phyloP scores from a whole-genome alignment of 2,329 filamentous ascomycete species.

The Exophiala sideris region DNA sequence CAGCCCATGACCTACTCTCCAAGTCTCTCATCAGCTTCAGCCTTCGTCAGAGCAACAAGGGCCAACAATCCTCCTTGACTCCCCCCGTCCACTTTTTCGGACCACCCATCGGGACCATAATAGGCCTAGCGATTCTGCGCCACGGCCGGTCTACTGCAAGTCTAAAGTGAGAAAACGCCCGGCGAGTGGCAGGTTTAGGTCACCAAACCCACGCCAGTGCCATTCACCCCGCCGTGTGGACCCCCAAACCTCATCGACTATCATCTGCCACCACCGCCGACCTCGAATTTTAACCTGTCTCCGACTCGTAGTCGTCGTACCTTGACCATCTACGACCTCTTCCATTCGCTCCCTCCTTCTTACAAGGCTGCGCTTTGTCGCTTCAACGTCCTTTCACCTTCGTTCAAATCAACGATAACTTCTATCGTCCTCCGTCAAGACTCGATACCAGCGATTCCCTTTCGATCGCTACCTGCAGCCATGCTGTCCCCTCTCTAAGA shows the following conservation, averaged over 20 bases:
- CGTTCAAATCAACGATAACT: background rate
- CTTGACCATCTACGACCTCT: background rate
- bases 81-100: background rate
- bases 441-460: background rate
- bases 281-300: conserved; percentile 15
- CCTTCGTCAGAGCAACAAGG: too few species aligned
- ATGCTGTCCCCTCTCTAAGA: conserved; percentile 17
- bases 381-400: background rate
- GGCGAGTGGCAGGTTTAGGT: conserved; percentile 1
- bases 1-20: too few species aligned
- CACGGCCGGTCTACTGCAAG: conserved; percentile 15
- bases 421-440: background rate
- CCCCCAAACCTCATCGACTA: background rate
- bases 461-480: background rate
- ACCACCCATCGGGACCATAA: conserved; percentile 5
- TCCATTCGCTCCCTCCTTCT: conserved; percentile 9
- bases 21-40: too few species aligned
- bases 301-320: background rate
- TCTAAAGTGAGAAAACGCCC: conserved; percentile 1
- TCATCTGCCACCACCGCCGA: conserved; percentile 9
- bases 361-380: conserved; percentile 13
- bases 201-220: conserved; percentile 13
- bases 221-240: background rate
- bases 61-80: background rate
- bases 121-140: background rate